A percentile compares a stretch with the other conserved stretches of the same genome.
phyloP scores from a whole-genome alignment of 768 basidiomycete genomes.

The Zangia roseola region DNA sequence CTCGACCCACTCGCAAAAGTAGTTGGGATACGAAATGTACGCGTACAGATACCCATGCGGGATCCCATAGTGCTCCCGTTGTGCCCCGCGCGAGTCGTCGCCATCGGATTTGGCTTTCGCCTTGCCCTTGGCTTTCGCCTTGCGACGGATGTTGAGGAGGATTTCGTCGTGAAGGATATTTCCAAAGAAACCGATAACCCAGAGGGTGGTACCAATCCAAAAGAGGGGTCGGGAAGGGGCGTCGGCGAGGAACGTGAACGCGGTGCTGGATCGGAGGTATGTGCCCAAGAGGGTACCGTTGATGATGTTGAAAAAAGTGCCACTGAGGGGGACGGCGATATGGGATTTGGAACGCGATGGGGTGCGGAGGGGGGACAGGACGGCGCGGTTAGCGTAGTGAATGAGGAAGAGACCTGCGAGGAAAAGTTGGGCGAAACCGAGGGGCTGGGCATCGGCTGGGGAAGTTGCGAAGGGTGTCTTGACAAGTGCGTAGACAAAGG shows the following conservation, averaged over 20 bases:
- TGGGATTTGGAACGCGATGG: slow-evolving; percentile 78
- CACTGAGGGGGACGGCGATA: slow-evolving; percentile 56
- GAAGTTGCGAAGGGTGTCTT: slow-evolving; percentile 47
- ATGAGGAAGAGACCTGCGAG: slow-evolving; percentile 59
- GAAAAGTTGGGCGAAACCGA: slow-evolving; percentile 44
- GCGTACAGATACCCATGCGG: slow-evolving; percentile 76
- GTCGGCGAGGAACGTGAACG: slow-evolving; percentile 41
- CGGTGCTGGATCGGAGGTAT: slow-evolving; percentile 61
- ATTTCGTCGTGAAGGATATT: slow-evolving; percentile 92
- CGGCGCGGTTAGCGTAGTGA: slow-evolving; percentile 83
- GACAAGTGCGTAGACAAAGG: slow-evolving; percentile 50
- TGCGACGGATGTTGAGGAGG: slow-evolving; percentile 76
- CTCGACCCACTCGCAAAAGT: slow-evolving; percentile 93
- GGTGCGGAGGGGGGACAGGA: slow-evolving; percentile 77
- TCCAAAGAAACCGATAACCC: slow-evolving; percentile 68
- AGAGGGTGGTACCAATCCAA: slow-evolving; percentile 62
- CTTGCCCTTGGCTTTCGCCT: slow-evolving; percentile 42
- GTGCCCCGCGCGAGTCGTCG: slow-evolving; percentile 20
- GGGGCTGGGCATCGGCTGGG: slow-evolving; percentile 24
- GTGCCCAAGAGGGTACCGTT: slow-evolving; percentile 73
- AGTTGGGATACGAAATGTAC: slow-evolving; percentile 89
- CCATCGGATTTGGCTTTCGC: slow-evolving; percentile 27
- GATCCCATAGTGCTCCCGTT: slow-evolving; percentile 66
- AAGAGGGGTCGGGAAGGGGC: slow-evolving; percentile 44
- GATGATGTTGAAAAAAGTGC: slow-evolving; percentile 62